Evolutionary conservation across 768 basidiomycete species (phyloP).

Genomic region (Russula olivacea): DNA sequence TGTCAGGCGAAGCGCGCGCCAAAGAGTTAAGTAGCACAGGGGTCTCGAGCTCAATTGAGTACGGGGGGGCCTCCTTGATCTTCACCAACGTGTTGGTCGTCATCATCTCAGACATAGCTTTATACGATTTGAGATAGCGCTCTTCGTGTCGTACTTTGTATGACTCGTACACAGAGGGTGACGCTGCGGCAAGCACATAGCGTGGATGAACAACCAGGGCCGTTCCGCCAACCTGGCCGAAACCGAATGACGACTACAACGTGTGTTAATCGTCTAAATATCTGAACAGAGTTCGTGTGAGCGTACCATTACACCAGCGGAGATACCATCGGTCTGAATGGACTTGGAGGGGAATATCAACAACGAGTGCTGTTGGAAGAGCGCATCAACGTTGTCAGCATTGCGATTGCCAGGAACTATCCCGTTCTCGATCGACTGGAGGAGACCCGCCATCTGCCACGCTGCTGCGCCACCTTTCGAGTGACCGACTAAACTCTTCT

Average conservation of each 20-base stretch:
- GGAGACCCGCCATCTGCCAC: slow-evolving; percentile 91
- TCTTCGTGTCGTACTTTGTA: slow-evolving; percentile 65
- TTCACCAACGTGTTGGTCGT: slow-evolving; percentile 88
- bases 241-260: slow-evolving; percentile 84
- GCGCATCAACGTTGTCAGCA: slow-evolving; percentile 92
- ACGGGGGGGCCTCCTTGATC: slow-evolving; percentile 92
- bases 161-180: slow-evolving; percentile 68
- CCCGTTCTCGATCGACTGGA: slow-evolving; percentile 80
- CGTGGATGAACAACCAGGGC: slow-evolving; percentile 86
- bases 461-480: slow-evolving; percentile 99
- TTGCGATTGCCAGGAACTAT: slow-evolving; percentile 94
- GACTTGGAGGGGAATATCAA: slow-evolving; percentile 98
- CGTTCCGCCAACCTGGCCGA: slow-evolving; percentile 96
- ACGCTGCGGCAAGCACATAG: slow-evolving; percentile 79
- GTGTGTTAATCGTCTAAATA: slow-evolving; percentile 13
- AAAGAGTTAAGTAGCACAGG: slow-evolving; percentile 87
- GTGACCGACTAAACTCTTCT: slow-evolving; percentile 96
- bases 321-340: slow-evolving; percentile 89
- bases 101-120: slow-evolving; percentile 94
- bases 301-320: slow-evolving; percentile 74
- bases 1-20: slow-evolving; percentile 75
- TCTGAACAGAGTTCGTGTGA: background rate
- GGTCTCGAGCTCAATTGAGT: slow-evolving; percentile 76
- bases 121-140: slow-evolving; percentile 71
- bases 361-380: slow-evolving; percentile 82